Percentiles rank a stretch among this genome's conserved stretches.
phyloP scores from a whole-genome alignment of 148 eudicot genomes.

The Rhododendron ferrugineum region DNA sequence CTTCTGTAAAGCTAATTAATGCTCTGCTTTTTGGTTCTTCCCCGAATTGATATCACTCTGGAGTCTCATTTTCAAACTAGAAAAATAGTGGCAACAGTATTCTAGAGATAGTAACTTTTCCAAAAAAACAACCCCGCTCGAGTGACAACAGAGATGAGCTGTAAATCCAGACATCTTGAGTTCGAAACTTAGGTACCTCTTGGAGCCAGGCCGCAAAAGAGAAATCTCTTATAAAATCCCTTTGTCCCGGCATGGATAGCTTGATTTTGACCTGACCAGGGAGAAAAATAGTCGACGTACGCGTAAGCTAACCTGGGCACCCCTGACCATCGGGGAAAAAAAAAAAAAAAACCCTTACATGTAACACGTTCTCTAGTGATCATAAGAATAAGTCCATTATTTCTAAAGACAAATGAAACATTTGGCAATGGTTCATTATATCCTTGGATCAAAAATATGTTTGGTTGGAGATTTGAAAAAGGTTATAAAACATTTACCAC shows the following conservation, averaged over 20 bases:
- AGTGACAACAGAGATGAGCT: background rate
- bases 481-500: background rate
- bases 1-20: background rate
- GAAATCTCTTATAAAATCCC: too few species aligned
- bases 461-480: background rate
- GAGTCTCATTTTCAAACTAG: slow-evolving; percentile 6
- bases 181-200: too few species aligned
- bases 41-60: background rate
- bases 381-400: background rate
- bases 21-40: slow-evolving; percentile 8
- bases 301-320: background rate
- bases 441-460: background rate
- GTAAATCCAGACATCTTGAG: background rate
- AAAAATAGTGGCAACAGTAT: background rate
- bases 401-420: too few species aligned
- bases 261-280: background rate
- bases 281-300: too few species aligned
- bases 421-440: background rate
- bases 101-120: background rate
- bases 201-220: background rate
- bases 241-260: too few species aligned
- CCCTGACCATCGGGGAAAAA: background rate
- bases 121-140: background rate
- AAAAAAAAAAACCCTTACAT: too few species aligned
- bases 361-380: background rate